Conservation (phyloP, 2,329 filamentous ascomycete genomes). For the Emmonsiellopsis sp. region DNA sequence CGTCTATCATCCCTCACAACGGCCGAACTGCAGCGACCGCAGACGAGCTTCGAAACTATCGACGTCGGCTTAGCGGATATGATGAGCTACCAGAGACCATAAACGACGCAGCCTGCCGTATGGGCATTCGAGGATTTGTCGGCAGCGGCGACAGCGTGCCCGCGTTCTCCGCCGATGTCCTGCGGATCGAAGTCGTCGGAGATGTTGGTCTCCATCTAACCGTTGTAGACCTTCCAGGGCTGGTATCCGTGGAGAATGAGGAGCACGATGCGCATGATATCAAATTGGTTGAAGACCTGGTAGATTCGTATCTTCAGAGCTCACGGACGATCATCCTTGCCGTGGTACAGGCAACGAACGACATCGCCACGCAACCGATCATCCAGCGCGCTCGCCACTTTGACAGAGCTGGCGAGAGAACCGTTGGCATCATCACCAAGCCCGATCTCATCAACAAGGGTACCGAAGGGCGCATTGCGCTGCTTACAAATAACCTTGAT, state of each 20-base stretch:
- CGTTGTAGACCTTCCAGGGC: slow-evolving; percentile 39
- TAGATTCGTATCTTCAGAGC: slow-evolving; percentile 32
- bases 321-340: slow-evolving; percentile 34
- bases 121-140: slow-evolving; percentile 5
- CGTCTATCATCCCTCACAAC: no score
- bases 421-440: slow-evolving; percentile 48
- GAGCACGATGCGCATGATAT: slow-evolving; percentile 30
- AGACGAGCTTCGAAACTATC: no score
- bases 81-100: no score
- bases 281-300: slow-evolving; percentile 29
- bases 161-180: slow-evolving; percentile 24
- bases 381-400: slow-evolving; percentile 29
- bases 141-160: neutral
- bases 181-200: slow-evolving; percentile 35
- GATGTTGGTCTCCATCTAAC: slow-evolving; percentile 32
- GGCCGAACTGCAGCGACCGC: no score
- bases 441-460: slow-evolving; percentile 42
- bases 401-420: slow-evolving; percentile 31
- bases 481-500: slow-evolving; percentile 1
- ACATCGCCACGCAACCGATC: slow-evolving; percentile 40
- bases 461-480: slow-evolving; percentile 5
- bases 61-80: no score
- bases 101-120: neutral
- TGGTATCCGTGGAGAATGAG: slow-evolving; percentile 32
- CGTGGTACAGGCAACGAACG: slow-evolving; percentile 36